Percentiles rank a stretch among this genome's conserved stretches.
These are phyloP conservation scores for Solanum tacnaense DNA, from an alignment of 257 asterid species.

Conservation along the genomic window DNA sequence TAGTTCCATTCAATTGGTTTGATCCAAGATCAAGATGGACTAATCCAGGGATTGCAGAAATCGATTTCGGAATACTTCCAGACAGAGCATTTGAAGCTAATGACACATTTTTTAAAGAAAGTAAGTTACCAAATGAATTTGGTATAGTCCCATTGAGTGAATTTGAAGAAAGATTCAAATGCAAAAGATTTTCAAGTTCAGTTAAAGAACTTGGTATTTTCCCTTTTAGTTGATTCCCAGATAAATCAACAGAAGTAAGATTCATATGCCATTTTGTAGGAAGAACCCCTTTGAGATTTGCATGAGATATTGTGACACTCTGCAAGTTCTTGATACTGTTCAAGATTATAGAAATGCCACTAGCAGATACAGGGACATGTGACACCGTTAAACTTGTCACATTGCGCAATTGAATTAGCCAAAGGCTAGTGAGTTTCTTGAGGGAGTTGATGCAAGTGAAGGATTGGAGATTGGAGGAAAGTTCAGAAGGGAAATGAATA, in stretches of 20 bases:
- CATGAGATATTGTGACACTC: slow-evolving; percentile 45
- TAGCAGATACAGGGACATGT: slow-evolving; percentile 32
- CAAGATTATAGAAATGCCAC: slow-evolving; percentile 57
- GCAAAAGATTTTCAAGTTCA: slow-evolving; percentile 42
- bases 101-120: slow-evolving; percentile 45
- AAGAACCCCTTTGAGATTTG: slow-evolving; percentile 58
- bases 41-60: slow-evolving; percentile 51
- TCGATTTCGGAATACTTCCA: slow-evolving; percentile 60
- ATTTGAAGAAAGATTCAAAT: slow-evolving; percentile 67
- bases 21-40: slow-evolving; percentile 73
- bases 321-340: slow-evolving; percentile 29
- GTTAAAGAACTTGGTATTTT: slow-evolving; percentile 55
- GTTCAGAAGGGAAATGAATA: slow-evolving; percentile 57
- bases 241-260: slow-evolving; percentile 60
- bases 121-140: slow-evolving; percentile 57
- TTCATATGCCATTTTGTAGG: slow-evolving; percentile 69
- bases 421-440: slow-evolving; percentile 56
- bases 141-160: slow-evolving; percentile 64
- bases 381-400: slow-evolving; percentile 55
- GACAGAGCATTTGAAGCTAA: slow-evolving; percentile 51
- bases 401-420: slow-evolving; percentile 51
- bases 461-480: slow-evolving; percentile 41
- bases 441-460: slow-evolving; percentile 74
- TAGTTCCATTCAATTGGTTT: slow-evolving; percentile 72
- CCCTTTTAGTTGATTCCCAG: slow-evolving; percentile 50